phyloP scores from a whole-genome alignment of 2,329 filamentous ascomycete species.

The Raffaelea ambrosiae region DNA sequence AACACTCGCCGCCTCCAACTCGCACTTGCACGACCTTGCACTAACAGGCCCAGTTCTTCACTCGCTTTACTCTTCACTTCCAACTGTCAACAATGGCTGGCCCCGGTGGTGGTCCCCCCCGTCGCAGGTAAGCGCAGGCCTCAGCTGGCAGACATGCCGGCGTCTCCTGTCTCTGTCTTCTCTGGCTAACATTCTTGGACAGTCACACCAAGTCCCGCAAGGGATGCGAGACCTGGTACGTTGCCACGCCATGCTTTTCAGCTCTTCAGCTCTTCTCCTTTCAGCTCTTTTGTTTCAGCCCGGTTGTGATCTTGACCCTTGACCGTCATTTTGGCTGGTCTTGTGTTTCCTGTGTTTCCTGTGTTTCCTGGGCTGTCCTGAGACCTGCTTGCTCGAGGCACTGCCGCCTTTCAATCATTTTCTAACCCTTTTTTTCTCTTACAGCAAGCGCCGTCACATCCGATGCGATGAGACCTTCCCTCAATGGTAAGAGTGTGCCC shows the following conservation, averaged over 20 bases:
- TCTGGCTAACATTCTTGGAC: constrained; percentile 6
- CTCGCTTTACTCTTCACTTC: constrained; percentile 21
- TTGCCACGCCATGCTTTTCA: constrained; percentile 4
- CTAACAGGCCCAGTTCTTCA: constrained; percentile 4
- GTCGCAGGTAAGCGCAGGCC: constrained; percentile 43
- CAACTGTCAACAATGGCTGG: constrained; percentile 64
- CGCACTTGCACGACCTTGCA: too few species aligned
- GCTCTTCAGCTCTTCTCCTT: not conserved
- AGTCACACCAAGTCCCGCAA: constrained; percentile 99
- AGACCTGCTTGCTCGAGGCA: not conserved
- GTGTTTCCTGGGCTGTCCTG: not conserved
- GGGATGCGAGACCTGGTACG: constrained; percentile 85
- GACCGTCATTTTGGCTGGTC: too few species aligned
- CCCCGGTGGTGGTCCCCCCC: constrained; percentile 86
- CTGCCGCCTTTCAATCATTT: constrained; percentile 2
- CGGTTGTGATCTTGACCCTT: too few species aligned
- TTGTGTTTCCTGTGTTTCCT: too few species aligned
- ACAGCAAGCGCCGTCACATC: constrained; percentile 87
- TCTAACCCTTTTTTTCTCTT: constrained; percentile 6
- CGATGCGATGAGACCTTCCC: constrained; percentile 96
- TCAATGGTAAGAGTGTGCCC: constrained; percentile 89
- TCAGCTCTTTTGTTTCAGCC: constrained; percentile 2
- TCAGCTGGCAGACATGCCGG: not conserved
- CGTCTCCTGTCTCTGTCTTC: not conserved
- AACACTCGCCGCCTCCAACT: too few species aligned